Percentiles rank a stretch among this genome's conserved stretches.
Evolutionary conservation across 441 rosid species (phyloP).

Genomic region (Croton setiger): DNA sequence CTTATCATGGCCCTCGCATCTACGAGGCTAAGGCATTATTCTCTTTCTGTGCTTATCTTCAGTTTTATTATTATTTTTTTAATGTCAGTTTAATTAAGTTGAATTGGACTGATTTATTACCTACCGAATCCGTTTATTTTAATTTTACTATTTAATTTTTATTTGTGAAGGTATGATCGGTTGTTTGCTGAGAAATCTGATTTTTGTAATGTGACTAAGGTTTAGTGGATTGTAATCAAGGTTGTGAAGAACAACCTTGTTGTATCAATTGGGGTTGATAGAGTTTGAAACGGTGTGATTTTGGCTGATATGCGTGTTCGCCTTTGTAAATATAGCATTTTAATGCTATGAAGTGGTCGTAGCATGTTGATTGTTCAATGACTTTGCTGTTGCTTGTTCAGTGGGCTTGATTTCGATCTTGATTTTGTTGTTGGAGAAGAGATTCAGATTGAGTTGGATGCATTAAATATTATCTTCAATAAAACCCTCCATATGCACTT

Average conservation of each 20-base stretch:
- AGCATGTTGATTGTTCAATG: neutral
- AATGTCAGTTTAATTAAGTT: neutral
- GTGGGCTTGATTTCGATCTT: conserved; percentile 4
- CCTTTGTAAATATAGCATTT: neutral
- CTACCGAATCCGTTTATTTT: neutral
- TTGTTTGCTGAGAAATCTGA: neutral
- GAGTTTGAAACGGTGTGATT: neutral
- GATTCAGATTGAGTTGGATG: neutral
- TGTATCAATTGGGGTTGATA: conserved; percentile 17
- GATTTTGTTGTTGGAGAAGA: neutral
- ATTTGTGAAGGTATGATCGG: neutral
- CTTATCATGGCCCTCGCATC: conserved; percentile 98
- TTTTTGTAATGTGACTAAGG: neutral
- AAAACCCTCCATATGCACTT: neutral
- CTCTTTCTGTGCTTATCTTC: neutral
- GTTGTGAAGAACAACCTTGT: neutral
- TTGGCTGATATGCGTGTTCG: neutral
- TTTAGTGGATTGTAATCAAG: conserved; percentile 1
- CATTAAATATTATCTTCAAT: too few relatives aligned
- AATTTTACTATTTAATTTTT: neutral
- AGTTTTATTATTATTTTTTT: neutral
- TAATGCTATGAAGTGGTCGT: neutral
- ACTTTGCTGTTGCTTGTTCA: neutral
- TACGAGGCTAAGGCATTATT: conserved; percentile 88
- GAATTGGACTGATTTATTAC: neutral